Conservation (phyloP, 192 early-diverging fungal species). For the Podila epigama region DNA sequence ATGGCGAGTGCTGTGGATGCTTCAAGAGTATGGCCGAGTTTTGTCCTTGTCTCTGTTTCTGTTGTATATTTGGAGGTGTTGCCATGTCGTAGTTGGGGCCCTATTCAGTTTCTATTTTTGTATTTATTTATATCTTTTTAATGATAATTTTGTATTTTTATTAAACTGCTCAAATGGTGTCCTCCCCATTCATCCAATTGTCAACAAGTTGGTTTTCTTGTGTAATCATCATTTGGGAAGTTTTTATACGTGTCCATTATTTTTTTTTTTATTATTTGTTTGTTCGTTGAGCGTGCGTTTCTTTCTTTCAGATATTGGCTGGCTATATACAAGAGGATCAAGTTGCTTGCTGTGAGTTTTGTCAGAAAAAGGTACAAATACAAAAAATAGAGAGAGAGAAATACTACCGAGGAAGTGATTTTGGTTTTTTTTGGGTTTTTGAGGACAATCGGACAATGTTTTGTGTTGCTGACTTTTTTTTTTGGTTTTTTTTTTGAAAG, state of each 20-base stretch:
- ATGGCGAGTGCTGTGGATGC: conserved; percentile 33
- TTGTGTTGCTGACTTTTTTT: neutral
- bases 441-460: conserved; percentile 1
- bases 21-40: conserved; percentile 31
- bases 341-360: neutral
- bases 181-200: too few relatives aligned
- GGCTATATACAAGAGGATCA: neutral
- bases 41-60: conserved; percentile 41
- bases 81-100: neutral
- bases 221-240: too few relatives aligned
- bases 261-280: neutral
- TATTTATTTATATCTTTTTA: neutral
- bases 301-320: conserved; percentile 1
- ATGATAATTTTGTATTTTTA: too few relatives aligned
- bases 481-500: conserved; percentile 9
- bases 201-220: too few relatives aligned
- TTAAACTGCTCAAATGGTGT: too few relatives aligned
- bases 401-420: too few relatives aligned
- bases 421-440: too few relatives aligned
- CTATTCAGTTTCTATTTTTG: neutral
- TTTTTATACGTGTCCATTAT: neutral
- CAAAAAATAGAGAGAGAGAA: too few relatives aligned
- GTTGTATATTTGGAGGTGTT: conserved; percentile 34
- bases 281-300: too few relatives aligned
- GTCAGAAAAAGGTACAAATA: neutral